Evolutionary conservation across 2,329 filamentous ascomycete genomes (phyloP).

Genomic region (Colletotrichum orchidophilum): DNA sequence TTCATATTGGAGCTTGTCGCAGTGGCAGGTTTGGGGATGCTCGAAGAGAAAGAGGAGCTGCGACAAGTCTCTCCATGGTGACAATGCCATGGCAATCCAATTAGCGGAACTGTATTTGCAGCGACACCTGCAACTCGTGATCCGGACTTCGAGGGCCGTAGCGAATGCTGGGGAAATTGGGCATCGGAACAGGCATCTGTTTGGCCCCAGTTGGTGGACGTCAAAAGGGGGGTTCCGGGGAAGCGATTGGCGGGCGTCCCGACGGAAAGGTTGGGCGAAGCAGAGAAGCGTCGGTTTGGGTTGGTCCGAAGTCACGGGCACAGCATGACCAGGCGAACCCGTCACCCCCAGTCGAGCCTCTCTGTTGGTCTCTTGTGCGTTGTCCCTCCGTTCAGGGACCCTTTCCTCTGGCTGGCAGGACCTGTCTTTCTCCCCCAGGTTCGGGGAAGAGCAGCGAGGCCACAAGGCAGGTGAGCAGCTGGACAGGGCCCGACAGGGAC

Average conservation of each 20-base stretch:
- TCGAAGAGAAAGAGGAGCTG: not conserved
- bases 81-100: constrained; percentile 25
- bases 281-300: constrained; percentile 2
- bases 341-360: not conserved
- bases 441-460: constrained; percentile 7
- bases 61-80: constrained; percentile 4
- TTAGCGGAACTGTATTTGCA: constrained; percentile 24
- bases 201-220: not conserved
- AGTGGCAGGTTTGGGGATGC: not conserved
- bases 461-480: constrained; percentile 25
- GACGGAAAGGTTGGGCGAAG: constrained; percentile 16
- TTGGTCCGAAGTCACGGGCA: constrained; percentile 26
- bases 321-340: not conserved
- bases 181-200: constrained; percentile 20
- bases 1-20: not conserved
- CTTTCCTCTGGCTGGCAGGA: not conserved
- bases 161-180: constrained; percentile 10
- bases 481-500: constrained; percentile 19
- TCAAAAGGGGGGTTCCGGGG: constrained; percentile 9
- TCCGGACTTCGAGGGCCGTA: constrained; percentile 3
- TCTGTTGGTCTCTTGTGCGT: not conserved
- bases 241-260: constrained; percentile 31
- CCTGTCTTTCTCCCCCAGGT: not conserved
- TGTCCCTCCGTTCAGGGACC: not conserved
- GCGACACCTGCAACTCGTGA: constrained; percentile 26